These are phyloP conservation scores for Farysia itapuensis DNA, from an alignment of 1,284 basidiomycete species.

Conservation along the genomic window DNA sequence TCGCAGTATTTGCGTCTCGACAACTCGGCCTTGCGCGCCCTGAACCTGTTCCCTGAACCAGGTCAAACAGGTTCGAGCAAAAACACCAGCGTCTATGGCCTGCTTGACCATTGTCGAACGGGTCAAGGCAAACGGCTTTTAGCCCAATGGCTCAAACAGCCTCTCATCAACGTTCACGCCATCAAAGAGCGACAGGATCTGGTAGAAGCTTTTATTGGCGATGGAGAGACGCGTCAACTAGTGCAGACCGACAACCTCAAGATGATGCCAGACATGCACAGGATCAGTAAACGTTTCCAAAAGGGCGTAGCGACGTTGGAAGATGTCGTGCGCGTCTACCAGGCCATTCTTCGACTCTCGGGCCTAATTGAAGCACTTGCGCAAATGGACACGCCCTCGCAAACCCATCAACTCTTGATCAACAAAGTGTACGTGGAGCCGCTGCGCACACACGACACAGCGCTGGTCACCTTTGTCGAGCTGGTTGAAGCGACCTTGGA, in stretches of 20 bases:
- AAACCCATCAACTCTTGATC: slow-evolving; percentile 22
- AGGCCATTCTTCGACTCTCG: slow-evolving; percentile 70
- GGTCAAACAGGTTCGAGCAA: slow-evolving; percentile 36
- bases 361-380: slow-evolving; percentile 68
- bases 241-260: slow-evolving; percentile 84
- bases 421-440: slow-evolving; percentile 42
- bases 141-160: slow-evolving; percentile 94
- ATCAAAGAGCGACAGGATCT: slow-evolving; percentile 67
- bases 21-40: slow-evolving; percentile 85
- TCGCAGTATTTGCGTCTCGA: slow-evolving; percentile 94
- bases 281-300: slow-evolving; percentile 90
- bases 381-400: slow-evolving; percentile 61
- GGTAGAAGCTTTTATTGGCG: slow-evolving; percentile 82
- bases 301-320: slow-evolving; percentile 81
- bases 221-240: slow-evolving; percentile 71
- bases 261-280: slow-evolving; percentile 89
- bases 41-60: slow-evolving; percentile 77
- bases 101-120: slow-evolving; percentile 94
- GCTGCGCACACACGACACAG: slow-evolving; percentile 19
- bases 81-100: slow-evolving; percentile 73
- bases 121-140: slow-evolving; percentile 89
- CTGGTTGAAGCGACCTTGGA: slow-evolving; percentile 97
- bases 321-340: slow-evolving; percentile 94
- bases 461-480: slow-evolving; percentile 70
- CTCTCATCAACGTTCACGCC: slow-evolving; percentile 87